Base-by-base conservation (phyloP, 352 stramenopile genomes). In the Phytophthora macrochlamydospora region DNA sequence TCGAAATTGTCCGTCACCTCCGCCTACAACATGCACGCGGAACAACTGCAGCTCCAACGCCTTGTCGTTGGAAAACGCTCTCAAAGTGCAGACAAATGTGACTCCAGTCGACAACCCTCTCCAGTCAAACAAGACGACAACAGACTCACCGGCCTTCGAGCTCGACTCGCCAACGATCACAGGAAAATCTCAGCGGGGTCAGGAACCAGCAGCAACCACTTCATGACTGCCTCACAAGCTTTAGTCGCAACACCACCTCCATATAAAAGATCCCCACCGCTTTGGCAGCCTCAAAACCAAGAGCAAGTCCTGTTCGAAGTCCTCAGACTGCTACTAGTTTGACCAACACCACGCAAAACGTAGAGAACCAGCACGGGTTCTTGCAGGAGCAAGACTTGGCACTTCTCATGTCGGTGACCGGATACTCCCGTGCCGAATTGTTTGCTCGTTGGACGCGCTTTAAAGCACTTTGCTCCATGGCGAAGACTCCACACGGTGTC, bases 371-470 rank as follows among this genome's bases (percentile, higher is more conserved):
- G 8, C 82, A 91, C 51, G 84, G 84, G 1, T 87, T 86, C 53
- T 53, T 93, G 1, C 65, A 69, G 24, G 81, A 93, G 42, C 77
- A 92, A 45, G 74, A 91, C 53, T 56, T 91, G 6, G 65, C 59
- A 9, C 55, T 62, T 9, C 70, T 92, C 8, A 78, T 84, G 46
- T 35, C 56, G 12, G 49, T 65, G 3, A 93, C 83, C 0, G 81
- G 84, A 0, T 93, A 90, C 65, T 77, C 70, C 14, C 78, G 82
- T 14, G 70, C 74, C 3, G 79, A 92, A 46, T 58, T 93, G 8
- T 93, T 89, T 58, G 78, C 69, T 29, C 73, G 88, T 11, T 93
- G 86, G 80, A 70, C 73, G 14, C 79, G 81, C 12, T 93, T 92
- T 67, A 92, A 93, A 55, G 85, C 85, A 28, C 67, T 93, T 7